Base-by-base conservation (phyloP, 192 early-diverging fungal species). In the Gamsiella multidivaricata region DNA sequence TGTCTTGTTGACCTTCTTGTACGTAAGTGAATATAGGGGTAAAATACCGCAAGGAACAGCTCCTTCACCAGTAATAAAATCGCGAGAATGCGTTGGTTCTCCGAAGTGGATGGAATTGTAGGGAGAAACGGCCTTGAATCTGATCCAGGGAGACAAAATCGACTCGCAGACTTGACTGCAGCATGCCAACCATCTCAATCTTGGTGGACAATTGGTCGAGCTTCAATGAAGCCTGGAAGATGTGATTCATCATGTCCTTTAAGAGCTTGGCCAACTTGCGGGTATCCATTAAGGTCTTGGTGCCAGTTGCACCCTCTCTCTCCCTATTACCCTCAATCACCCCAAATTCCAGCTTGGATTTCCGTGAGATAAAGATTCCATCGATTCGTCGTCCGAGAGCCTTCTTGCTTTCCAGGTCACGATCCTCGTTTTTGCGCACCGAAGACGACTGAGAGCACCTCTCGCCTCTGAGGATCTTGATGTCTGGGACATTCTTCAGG, bases 191-290 rank as follows among this genome's bases (percentile, higher is more conserved):
- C 29, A 54, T 15, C n/a, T 54, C 29, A 9, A 54, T 11, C 32
- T 34, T 29, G 25, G 22, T 15, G 6, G 28, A 14, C 32, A 15
- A n/a, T 14, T 15, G 17, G 53, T 17, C 53, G 20, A 54, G 53
- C 4, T 54, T 18, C 9, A 17, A n/a, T 2, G 26, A 17, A 31
- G 14, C 28, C 9, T 25, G 7, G 29, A 34, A 5, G 25, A 34
- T 5, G 29, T 29, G 18, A 18, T 54, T 29, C 3, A 54, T 17
- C 53, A 54, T 54, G 29, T 54, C 53, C 53, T 54, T 54, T n/a
- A 54, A 54, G 8, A 54, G 53, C 29, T 54, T 54, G 4, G 53
- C 26, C 8, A 54, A 18, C 53, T 54, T 54, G 25, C 26, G 17
- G 32, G 29, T 31, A 32, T 54, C 53, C 10, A n/a, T 29, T n/a